Evolutionary conservation across 2,329 filamentous ascomycete species (phyloP).

Genomic region (Diaporthe humulicola): DNA sequence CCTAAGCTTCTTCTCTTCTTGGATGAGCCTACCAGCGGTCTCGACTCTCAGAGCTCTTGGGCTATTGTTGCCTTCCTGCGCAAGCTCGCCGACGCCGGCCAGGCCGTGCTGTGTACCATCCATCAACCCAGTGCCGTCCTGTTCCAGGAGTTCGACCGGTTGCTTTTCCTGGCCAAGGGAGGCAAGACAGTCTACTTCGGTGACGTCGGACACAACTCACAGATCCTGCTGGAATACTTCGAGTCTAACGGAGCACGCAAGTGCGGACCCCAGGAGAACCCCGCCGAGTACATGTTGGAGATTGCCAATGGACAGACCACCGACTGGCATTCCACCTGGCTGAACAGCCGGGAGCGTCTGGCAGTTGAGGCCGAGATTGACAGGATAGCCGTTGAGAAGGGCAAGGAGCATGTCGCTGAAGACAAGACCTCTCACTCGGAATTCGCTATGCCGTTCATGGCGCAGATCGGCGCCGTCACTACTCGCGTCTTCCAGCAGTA

Average conservation of each 20-base stretch:
- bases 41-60: slow-evolving; percentile 75
- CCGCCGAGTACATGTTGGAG: slow-evolving; percentile 82
- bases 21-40: slow-evolving; percentile 72
- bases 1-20: slow-evolving; percentile 72
- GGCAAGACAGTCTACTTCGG: slow-evolving; percentile 80
- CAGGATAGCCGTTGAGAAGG: slow-evolving; percentile 67
- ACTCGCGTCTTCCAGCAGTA: slow-evolving; percentile 84
- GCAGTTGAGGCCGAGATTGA: slow-evolving; percentile 73
- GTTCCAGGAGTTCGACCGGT: slow-evolving; percentile 69
- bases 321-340: slow-evolving; percentile 80
- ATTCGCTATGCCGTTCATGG: slow-evolving; percentile 81
- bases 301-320: slow-evolving; percentile 56
- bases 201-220: slow-evolving; percentile 72
- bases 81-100: slow-evolving; percentile 69
- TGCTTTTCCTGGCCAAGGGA: slow-evolving; percentile 74
- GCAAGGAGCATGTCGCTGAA: slow-evolving; percentile 39
- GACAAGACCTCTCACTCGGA: slow-evolving; percentile 63
- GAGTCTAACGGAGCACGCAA: slow-evolving; percentile 71
- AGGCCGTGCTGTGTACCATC: slow-evolving; percentile 68
- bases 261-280: slow-evolving; percentile 75
- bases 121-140: slow-evolving; percentile 68
- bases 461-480: slow-evolving; percentile 76
- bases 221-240: slow-evolving; percentile 73
- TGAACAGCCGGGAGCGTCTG: slow-evolving; percentile 63
- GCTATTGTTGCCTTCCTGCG: slow-evolving; percentile 73